phyloP scores from a whole-genome alignment of 331 rosid genomes.

The Spiraea crenata region DNA sequence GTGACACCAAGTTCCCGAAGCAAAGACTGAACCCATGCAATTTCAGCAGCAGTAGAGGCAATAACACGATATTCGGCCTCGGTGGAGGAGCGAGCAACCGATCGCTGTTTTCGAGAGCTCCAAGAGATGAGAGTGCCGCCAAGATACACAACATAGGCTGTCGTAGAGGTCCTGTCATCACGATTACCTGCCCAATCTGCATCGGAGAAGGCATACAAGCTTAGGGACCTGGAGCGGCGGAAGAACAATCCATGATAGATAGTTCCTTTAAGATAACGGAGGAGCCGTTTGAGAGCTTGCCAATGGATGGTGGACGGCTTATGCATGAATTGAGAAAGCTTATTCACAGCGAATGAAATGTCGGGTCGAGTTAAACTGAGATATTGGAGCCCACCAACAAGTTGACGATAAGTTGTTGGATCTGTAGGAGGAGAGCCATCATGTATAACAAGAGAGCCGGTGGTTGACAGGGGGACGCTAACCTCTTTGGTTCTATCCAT shows the following conservation, averaged over 20 bases:
- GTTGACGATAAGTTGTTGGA: too few relatives aligned
- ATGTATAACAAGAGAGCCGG: too few relatives aligned
- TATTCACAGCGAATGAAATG: background rate
- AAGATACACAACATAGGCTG: background rate
- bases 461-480: too few relatives aligned
- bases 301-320: background rate
- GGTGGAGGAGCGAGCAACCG: background rate
- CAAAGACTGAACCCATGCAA: background rate
- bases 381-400: background rate
- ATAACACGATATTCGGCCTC: background rate
- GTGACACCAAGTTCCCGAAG: background rate
- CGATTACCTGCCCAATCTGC: too few relatives aligned
- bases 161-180: background rate
- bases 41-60: background rate
- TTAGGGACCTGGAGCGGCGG: too few relatives aligned
- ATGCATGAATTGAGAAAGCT: conserved; percentile 1
- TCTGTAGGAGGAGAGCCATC: too few relatives aligned
- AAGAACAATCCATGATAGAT: background rate
- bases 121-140: background rate
- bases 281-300: background rate
- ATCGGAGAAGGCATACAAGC: too few relatives aligned
- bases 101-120: background rate
- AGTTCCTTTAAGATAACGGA: background rate
- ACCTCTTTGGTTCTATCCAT: too few relatives aligned
- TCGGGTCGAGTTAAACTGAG: background rate